These are phyloP conservation scores for Eucalyptus melliodora DNA, from an alignment of 345 rosid species.

Conservation along the genomic window DNA sequence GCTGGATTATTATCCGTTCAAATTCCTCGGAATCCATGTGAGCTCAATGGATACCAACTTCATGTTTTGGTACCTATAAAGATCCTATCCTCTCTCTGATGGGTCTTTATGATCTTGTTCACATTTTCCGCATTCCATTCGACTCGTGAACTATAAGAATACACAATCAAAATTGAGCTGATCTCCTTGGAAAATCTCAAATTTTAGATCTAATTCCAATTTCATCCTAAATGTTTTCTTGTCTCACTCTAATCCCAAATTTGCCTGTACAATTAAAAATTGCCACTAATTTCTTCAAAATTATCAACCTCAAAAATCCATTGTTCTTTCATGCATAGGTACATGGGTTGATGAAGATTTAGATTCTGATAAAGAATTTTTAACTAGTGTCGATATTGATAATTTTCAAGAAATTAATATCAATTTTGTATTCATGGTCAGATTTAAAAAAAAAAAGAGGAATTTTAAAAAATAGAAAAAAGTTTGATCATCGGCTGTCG, in stretches of 20 bases:
- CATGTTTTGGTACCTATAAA: no score
- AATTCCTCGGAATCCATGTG: neutral
- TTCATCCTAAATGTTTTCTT: fast-evolving
- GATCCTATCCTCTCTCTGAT: neutral
- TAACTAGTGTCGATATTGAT: fast-evolving
- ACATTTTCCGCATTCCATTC: neutral
- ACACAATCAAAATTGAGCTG: neutral
- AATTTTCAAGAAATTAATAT: neutral
- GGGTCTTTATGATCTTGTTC: neutral
- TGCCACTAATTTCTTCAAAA: fast-evolving
- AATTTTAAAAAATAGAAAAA: no score
- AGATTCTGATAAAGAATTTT: neutral
- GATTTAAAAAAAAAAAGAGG: neutral
- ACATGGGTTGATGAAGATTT: fast-evolving
- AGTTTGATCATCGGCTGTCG: no score
- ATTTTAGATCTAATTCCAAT: neutral
- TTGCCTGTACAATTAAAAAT: fast-evolving
- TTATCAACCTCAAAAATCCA: fast-evolving
- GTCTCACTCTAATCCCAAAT: fast-evolving
- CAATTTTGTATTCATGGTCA: neutral
- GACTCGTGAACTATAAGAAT: neutral
- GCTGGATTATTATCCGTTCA: neutral
- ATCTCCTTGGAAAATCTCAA: fast-evolving
- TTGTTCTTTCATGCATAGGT: fast-evolving
- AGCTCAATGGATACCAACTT: neutral